Conservation (phyloP, 2,329 filamentous ascomycete genomes). For the Macroventuria anomochaeta region DNA sequence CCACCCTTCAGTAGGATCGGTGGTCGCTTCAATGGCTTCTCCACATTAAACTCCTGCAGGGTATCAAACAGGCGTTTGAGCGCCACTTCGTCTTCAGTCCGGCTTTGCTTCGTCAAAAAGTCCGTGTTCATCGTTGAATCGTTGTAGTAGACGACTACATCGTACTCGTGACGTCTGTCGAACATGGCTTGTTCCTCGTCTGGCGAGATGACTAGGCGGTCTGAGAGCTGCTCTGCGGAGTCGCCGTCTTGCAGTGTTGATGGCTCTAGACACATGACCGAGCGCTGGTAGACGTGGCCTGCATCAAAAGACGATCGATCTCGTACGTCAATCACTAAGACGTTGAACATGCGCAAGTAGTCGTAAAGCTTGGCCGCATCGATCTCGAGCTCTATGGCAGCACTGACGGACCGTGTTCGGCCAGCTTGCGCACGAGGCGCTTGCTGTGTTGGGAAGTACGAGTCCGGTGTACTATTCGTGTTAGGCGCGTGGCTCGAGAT, state of each 20-base stretch:
- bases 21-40: constrained; percentile 72
- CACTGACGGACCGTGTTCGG: constrained; percentile 54
- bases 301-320: constrained; percentile 80
- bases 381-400: constrained; percentile 66
- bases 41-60: constrained; percentile 81
- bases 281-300: constrained; percentile 85
- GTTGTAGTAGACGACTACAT: constrained; percentile 92
- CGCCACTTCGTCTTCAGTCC: constrained; percentile 53
- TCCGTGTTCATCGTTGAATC: constrained; percentile 65
- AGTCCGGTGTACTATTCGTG: constrained; percentile 44
- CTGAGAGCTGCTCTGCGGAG: constrained; percentile 68
- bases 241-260: constrained; percentile 72
- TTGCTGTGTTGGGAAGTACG: constrained; percentile 51
- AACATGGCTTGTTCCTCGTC: constrained; percentile 79
- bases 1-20: constrained; percentile 84
- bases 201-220: constrained; percentile 74
- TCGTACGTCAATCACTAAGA: constrained; percentile 87
- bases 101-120: constrained; percentile 61
- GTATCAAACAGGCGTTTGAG: constrained; percentile 78
- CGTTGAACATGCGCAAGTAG: constrained; percentile 69
- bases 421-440: constrained; percentile 19
- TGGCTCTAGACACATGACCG: constrained; percentile 89
- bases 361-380: constrained; percentile 73
- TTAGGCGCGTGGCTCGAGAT: constrained; percentile 47
- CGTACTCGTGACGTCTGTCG: constrained; percentile 74